phyloP scores from a whole-genome alignment of 116 monocot genomes.

The Zostera marina region DNA sequence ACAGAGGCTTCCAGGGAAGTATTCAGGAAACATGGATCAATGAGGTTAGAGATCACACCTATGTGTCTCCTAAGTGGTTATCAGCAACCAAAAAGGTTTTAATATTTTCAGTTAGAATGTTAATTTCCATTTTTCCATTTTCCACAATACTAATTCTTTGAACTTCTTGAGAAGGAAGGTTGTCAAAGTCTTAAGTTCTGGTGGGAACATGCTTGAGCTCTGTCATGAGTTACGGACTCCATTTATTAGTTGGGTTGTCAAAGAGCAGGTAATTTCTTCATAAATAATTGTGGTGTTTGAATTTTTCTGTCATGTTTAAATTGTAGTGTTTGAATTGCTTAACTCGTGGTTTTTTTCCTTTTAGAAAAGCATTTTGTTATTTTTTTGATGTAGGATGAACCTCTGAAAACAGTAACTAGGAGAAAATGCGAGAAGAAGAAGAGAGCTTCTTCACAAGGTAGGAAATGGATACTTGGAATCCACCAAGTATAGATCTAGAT shows the following conservation, averaged over 20 bases:
- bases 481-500: no score
- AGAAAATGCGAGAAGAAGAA: no score
- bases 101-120: no score
- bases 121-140: background rate
- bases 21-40: conserved; percentile 71
- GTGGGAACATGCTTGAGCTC: conserved; percentile 88
- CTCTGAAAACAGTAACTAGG: no score
- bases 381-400: no score
- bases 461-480: no score
- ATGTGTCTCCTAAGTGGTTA: conserved; percentile 42
- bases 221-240: conserved; percentile 77
- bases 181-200: conserved; percentile 59
- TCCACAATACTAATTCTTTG: background rate
- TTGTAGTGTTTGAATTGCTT: background rate
- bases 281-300: background rate
- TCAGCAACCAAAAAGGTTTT: conserved; percentile 44
- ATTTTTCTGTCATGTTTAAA: background rate
- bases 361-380: background rate
- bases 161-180: conserved; percentile 23
- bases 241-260: conserved; percentile 57
- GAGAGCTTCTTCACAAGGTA: no score
- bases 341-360: no score
- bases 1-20: conserved; percentile 57
- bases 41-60: conserved; percentile 58
- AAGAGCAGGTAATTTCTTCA: conserved; percentile 37